phyloP scores from a whole-genome alignment of 306 rosid genomes.

The Astragalus membranaceus region DNA sequence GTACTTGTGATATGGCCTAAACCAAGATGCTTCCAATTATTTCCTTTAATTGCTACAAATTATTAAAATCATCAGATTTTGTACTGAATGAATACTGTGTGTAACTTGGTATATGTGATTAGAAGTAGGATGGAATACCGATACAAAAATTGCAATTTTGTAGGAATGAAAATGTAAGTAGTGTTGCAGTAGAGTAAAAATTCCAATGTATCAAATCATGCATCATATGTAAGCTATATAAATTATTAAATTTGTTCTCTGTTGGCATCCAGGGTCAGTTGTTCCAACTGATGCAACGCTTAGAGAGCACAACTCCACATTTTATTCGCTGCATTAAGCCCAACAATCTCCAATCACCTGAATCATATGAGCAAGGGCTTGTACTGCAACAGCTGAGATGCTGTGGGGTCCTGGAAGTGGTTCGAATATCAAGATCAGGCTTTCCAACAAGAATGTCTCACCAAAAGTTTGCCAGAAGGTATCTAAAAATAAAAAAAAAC shows the following conservation, averaged over 20 bases:
- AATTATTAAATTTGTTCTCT: not conserved
- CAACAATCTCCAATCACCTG: conserved; percentile 84
- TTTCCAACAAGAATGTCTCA: conserved; percentile 94
- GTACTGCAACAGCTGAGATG: conserved; percentile 92
- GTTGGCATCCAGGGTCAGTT: conserved; percentile 62
- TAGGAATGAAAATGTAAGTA: not conserved
- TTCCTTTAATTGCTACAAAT: not conserved
- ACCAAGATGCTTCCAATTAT: conserved; percentile 10
- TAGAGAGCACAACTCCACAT: conserved; percentile 95
- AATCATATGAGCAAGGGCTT: conserved; percentile 84
- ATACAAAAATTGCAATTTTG: not conserved
- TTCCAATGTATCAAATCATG: conserved; percentile 3
- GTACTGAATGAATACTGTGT: not conserved
- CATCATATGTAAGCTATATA: conserved; percentile 12
- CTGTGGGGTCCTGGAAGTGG: conserved; percentile 96
- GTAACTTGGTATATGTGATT: conserved; percentile 16
- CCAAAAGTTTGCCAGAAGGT: conserved; percentile 89
- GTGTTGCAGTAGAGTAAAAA: conserved; percentile 5
- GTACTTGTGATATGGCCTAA: not conserved
- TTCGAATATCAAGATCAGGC: conserved; percentile 92
- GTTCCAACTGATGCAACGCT: conserved; percentile 83
- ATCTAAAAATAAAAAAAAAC: conserved; percentile 4
- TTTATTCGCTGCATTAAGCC: conserved; percentile 98
- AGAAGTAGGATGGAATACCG: conserved; percentile 4
- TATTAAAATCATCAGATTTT: not conserved